Percentiles rank a stretch among this genome's conserved stretches.
phyloP scores from a whole-genome alignment of 768 basidiomycete genomes.

The Cubamyces sp. region DNA sequence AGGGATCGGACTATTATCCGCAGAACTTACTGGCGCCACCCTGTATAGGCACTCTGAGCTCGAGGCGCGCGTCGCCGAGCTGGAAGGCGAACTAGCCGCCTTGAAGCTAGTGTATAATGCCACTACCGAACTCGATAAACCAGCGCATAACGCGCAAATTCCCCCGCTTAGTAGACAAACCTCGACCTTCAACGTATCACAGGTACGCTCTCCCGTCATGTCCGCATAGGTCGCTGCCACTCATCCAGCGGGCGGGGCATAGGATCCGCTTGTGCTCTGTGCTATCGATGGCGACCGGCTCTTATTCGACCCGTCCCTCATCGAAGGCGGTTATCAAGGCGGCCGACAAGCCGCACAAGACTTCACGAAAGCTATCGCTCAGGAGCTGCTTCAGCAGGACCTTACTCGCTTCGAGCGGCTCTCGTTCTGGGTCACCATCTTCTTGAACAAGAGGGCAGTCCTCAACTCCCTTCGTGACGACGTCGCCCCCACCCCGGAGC shows the following conservation, averaged over 20 bases:
- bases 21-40: slow-evolving; percentile 68
- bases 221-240: not conserved
- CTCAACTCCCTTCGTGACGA: slow-evolving; percentile 53
- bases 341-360: slow-evolving; percentile 63
- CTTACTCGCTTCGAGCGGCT: slow-evolving; percentile 63
- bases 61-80: slow-evolving; percentile 64
- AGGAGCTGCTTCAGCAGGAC: slow-evolving; percentile 65
- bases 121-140: slow-evolving; percentile 62
- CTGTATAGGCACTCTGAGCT: slow-evolving; percentile 66
- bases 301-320: slow-evolving; percentile 61
- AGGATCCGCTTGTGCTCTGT: slow-evolving; percentile 72
- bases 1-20: slow-evolving; percentile 32
- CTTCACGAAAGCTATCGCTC: slow-evolving; percentile 70
- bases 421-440: slow-evolving; percentile 78
- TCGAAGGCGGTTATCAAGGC: slow-evolving; percentile 66
- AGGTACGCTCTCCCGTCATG: slow-evolving; percentile 33
- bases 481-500: slow-evolving; percentile 62
- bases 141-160: slow-evolving; percentile 70
- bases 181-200: slow-evolving; percentile 57
- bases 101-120: slow-evolving; percentile 75
- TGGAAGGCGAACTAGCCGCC: slow-evolving; percentile 68
- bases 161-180: slow-evolving; percentile 67
- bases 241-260: slow-evolving; percentile 31
- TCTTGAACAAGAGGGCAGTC: slow-evolving; percentile 65
- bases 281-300: slow-evolving; percentile 75